Evolutionary conservation across 2,329 filamentous ascomycete species (phyloP).

Genomic region (Helicocarpus griseus): DNA sequence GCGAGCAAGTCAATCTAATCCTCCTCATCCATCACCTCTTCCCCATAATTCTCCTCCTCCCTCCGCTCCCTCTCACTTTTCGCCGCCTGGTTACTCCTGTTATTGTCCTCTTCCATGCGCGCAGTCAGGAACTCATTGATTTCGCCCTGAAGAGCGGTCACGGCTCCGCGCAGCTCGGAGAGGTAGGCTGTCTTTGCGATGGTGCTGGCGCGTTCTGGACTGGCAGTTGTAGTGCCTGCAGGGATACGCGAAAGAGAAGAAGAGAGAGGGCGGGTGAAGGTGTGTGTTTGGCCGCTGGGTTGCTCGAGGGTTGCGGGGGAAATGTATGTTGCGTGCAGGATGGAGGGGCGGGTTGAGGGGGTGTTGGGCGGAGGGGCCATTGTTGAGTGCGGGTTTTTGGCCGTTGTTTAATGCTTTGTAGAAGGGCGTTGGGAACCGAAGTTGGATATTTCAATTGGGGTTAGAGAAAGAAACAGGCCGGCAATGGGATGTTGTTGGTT

Average conservation of each 20-base stretch:
- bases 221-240: too few relatives aligned
- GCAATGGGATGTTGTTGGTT: too few relatives aligned
- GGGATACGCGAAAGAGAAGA: conserved; percentile 13
- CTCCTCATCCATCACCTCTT: conserved; percentile 64
- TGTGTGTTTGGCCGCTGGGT: conserved; percentile 19
- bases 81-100: conserved; percentile 21
- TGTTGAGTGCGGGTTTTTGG: conserved; percentile 2
- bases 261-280: conserved; percentile 25
- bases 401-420: too few relatives aligned
- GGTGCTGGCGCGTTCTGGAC: too few relatives aligned
- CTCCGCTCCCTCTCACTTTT: conserved; percentile 27
- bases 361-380: conserved; percentile 13
- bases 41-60: conserved; percentile 62
- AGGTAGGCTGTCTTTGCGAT: conserved; percentile 46
- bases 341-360: conserved; percentile 6
- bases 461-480: too few relatives aligned
- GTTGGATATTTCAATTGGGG: too few relatives aligned
- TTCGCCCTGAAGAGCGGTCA: conserved; percentile 45
- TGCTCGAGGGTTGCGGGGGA: conserved; percentile 18
- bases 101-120: conserved; percentile 54
- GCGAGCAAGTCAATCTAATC: conserved; percentile 21
- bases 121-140: conserved; percentile 51
- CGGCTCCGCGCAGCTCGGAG: conserved; percentile 38
- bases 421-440: too few relatives aligned
- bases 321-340: conserved; percentile 16